phyloP scores from a whole-genome alignment of 805 yeast genomes.

The Blastobotrys peoriensis region DNA sequence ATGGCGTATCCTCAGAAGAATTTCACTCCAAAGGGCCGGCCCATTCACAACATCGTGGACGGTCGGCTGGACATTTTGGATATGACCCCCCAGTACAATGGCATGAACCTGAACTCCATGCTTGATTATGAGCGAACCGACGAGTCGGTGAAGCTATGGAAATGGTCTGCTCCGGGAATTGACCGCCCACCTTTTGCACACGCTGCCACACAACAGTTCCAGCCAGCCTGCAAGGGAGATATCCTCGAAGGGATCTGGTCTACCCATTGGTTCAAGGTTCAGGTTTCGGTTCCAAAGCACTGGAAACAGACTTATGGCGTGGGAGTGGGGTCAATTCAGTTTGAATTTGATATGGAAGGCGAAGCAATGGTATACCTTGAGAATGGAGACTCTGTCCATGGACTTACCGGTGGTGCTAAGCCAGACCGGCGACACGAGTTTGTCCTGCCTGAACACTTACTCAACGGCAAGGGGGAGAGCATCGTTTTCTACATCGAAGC shows the following conservation, averaged over 20 bases:
- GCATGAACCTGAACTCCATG: slow-evolving; percentile 71
- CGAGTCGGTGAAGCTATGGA: slow-evolving; percentile 46
- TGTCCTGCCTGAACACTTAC: slow-evolving; percentile 50
- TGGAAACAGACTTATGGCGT: slow-evolving; percentile 46
- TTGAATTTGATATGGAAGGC: slow-evolving; percentile 75
- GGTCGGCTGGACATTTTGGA: slow-evolving; percentile 57
- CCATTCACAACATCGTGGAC: too few species aligned
- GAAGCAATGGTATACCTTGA: slow-evolving; percentile 68
- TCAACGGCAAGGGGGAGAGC: slow-evolving; percentile 42
- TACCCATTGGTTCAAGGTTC: slow-evolving; percentile 82
- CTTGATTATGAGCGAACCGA: slow-evolving; percentile 60
- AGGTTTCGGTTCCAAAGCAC: slow-evolving; percentile 52
- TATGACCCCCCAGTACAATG: slow-evolving; percentile 60
- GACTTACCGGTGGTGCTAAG: slow-evolving; percentile 72
- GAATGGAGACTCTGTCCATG: slow-evolving; percentile 64
- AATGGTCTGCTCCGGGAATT: slow-evolving; percentile 66
- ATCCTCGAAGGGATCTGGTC: slow-evolving; percentile 92
- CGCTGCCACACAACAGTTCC: slow-evolving; percentile 42
- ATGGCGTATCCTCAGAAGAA: too few species aligned
- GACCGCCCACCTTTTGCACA: slow-evolving; percentile 55
- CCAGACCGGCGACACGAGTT: slow-evolving; percentile 66
- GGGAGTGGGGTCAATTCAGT: too few species aligned
- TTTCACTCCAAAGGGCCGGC: too few species aligned
- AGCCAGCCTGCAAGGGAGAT: slow-evolving; percentile 47
- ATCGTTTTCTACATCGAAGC: slow-evolving; percentile 83